Conservation (phyloP, 179 eudicot species). For the Silene noctiflora region DNA sequence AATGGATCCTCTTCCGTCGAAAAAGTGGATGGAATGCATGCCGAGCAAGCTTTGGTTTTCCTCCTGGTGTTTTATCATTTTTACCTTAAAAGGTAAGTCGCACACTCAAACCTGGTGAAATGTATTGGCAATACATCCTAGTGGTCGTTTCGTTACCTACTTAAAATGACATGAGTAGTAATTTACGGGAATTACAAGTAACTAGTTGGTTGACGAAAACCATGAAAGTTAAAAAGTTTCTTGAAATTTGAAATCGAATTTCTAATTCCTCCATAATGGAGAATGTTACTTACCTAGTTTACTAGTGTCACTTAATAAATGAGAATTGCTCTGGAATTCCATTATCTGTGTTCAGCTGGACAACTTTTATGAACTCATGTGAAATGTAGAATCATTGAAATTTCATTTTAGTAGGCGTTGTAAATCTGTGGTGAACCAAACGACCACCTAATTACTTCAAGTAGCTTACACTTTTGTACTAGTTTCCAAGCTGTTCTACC, state of each 20-base stretch:
- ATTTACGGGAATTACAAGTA: too few relatives aligned
- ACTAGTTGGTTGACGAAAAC: too few relatives aligned
- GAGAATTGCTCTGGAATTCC: too few relatives aligned
- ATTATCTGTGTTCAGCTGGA: too few relatives aligned
- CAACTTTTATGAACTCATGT: too few relatives aligned
- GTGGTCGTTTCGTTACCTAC: not conserved
- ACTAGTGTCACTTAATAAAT: too few relatives aligned
- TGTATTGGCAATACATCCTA: not conserved
- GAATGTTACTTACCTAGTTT: too few relatives aligned
- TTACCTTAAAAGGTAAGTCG: conserved; percentile 62
- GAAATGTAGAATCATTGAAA: not conserved
- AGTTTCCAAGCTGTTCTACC: conserved; percentile 68
- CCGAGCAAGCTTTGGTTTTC: conserved; percentile 52
- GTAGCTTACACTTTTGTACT: conserved; percentile 25
- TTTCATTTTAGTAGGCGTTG: not conserved
- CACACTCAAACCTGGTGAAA: not conserved
- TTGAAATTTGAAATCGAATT: not conserved
- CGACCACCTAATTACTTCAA: not conserved
- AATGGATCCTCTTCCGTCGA: conserved; percentile 58
- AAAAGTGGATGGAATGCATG: conserved; percentile 51
- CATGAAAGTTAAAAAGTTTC: too few relatives aligned
- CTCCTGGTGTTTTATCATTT: conserved; percentile 53
- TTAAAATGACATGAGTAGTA: too few relatives aligned
- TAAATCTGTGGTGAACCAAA: not conserved
- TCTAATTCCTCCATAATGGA: not conserved